Evolutionary conservation across 2,329 filamentous ascomycete species (phyloP), one percentile per base, ranked within the genome.

Genomic region (Fusarium xyrophilum): DNA sequence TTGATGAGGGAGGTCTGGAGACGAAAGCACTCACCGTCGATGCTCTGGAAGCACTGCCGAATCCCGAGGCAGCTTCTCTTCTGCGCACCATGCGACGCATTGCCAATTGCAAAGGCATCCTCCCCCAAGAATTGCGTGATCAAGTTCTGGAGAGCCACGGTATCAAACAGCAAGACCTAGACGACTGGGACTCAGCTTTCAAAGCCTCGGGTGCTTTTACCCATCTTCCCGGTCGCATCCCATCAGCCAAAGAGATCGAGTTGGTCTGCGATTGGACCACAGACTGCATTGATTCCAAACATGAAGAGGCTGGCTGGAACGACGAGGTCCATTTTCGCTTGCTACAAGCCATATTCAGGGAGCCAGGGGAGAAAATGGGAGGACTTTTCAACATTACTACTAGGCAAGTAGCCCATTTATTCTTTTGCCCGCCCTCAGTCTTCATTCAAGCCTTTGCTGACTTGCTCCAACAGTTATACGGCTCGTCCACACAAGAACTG

Each of bases 301-400:
- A 40, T 23, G 14, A 40, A 5, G 38, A 23, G 4, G 38, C 9
- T 40, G 14, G 9, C 2, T 40, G 14, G 21, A 23, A 4, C 14
- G 14, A 23, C 4, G 0, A 23, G 14, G n/a, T 40, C 9, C n/a
- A 15, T 5, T 5, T 7, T 3, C 14, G 9, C 15, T 40, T 40
- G 9, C n/a, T 40, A 7, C n/a, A 11, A 1, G n/a, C 38, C 11
- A 15, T 7, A 10, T 40, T 17, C 3, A 7, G 6, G 4, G n/a
- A 15, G 0, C 0, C n/a, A 5, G n/a, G 2, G 2, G n/a, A 40
- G n/a, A 15, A 23, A 2, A 11, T 11, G 7, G n/a, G 14, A 15
- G 38, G 13, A 39, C 6, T 15, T 1, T 40, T 11, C 10, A 15
- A 15, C 38, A 15, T 23, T 1, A 40, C n/a, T 3, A 11, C 38